Percentiles rank a stretch among this genome's conserved stretches.
phyloP scores from a whole-genome alignment of 345 rosid genomes.

The Anacardium occidentale region DNA sequence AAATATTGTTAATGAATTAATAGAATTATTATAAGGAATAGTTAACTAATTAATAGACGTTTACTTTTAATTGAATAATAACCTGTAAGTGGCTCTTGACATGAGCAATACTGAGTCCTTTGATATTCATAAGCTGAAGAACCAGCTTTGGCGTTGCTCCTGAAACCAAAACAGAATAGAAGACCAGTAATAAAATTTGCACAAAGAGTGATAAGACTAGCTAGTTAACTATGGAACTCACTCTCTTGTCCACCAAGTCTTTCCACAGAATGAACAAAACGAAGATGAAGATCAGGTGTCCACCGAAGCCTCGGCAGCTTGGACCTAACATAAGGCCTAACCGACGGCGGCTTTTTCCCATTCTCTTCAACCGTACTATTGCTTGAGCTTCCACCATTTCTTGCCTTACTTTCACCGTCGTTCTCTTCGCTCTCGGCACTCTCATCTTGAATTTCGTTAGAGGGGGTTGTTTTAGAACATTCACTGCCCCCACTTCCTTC shows the following conservation, averaged over 20 bases:
- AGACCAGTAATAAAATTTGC: not conserved
- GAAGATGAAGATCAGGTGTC: slow-evolving; percentile 80
- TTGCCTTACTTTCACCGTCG: slow-evolving; percentile 39
- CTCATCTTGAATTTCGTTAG: slow-evolving; percentile 25
- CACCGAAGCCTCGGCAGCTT: slow-evolving; percentile 75
- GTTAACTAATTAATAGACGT: too few relatives aligned
- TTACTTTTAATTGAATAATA: not conserved
- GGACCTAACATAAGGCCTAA: slow-evolving; percentile 75
- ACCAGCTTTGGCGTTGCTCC: slow-evolving; percentile 92
- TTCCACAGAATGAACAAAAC: slow-evolving; percentile 67
- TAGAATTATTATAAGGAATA: too few relatives aligned
- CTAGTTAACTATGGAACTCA: slow-evolving; percentile 25
- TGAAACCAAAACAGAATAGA: slow-evolving; percentile 17
- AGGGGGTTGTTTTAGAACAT: slow-evolving; percentile 34
- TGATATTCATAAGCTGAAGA: slow-evolving; percentile 74
- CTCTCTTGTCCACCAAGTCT: slow-evolving; percentile 81
- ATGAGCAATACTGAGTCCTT: slow-evolving; percentile 88
- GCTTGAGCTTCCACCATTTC: slow-evolving; percentile 63
- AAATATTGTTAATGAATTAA: not conserved
- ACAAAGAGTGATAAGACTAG: not conserved
- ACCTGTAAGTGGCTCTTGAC: slow-evolving; percentile 96
- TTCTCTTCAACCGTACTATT: slow-evolving; percentile 80
- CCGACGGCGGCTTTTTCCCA: slow-evolving; percentile 48
- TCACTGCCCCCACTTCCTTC: slow-evolving; percentile 26
- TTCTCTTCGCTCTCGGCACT: slow-evolving; percentile 31